Base-by-base conservation (phyloP, 768 basidiomycete species). In the Termitomyces titanicus region DNA sequence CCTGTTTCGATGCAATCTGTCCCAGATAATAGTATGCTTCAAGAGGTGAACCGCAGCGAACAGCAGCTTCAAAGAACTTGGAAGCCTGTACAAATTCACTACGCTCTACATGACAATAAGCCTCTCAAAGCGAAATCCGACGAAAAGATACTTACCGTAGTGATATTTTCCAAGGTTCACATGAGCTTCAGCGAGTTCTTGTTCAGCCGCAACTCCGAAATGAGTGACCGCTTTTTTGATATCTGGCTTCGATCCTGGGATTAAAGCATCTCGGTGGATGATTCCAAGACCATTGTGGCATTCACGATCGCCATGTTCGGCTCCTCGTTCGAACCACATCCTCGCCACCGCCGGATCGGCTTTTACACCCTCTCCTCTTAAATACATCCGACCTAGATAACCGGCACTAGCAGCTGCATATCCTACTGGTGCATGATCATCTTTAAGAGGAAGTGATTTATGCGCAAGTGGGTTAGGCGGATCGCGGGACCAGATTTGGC, bases 11-110 rank as follows among this genome's bases (percentile, higher is more conserved):
- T 58, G 97, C 84, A 13, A 97, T 85, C 60, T 87, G 82, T 22
- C 91, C 94, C 10, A 97, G 81, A 64, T 97, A 94, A 71, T 94
- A 96, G 71, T 90, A 96, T 1, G 95, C 89, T 66, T 99, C 95
- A 55, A 96, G 94, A 0, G 91, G 89, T 4, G 96, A 95, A 4
- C 96, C 97, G 60, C 83, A 79, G 1, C 89, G 83, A 45, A 96
- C 74, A 3, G 95, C 97, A 24, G 79, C 79, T 68, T 98, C 92
- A 62, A 98, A 90, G 65, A 86, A 86, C 1, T 81, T 78, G 1
- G 77, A 81, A 0, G 95, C 94, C 5, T 79, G 59, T 24, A 74
- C 70, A 22, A 85, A 47, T 43, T 98, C 94, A 17, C 86, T 85
- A 15, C 79, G 79, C 29, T 79, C 95, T 96, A 45, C 13, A 57